Base-by-base conservation (phyloP, 495 filamentous ascomycete species). In the Bacidia gigantensis region DNA sequence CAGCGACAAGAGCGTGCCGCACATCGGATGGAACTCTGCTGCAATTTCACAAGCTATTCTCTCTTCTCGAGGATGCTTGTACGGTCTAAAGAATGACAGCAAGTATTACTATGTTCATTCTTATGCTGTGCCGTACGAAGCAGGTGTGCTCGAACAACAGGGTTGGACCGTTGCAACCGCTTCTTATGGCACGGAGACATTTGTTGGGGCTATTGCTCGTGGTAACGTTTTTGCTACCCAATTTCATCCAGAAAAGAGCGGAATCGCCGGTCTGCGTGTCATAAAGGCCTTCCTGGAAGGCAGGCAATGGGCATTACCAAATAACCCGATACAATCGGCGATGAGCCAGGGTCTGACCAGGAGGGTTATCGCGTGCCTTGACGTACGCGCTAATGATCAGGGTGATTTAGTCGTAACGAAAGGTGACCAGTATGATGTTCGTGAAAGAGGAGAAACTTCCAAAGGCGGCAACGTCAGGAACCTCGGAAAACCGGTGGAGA, bases 41-140 rank as follows among this genome's bases (percentile, higher is more conserved):
- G 76, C 74, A 53, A 73, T 76, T 9, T 69, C 65, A 29, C 71
- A 69, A 38, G 66, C 65, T 0, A 67, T 65, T 25, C 68, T 65
- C 29, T 69, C 71, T 29, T 70, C 72, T 35, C 59, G 62, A 21
- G 60, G 71, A 54, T 76, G 68, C 45, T 72, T 96, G 32, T 95
- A 86, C 63, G 89, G 84, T 40, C 65, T 98, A 46, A 65, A 74
- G 42, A 79, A 85, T 3, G 70, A 70, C 57, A 94, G 86, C 65
- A 96, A 97, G 65, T 98, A 97, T 72, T 98, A 98, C 65, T 98
- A 97, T 60, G 89, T 98, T 29, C 92, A 98, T 67, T 88, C 87
- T 1, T 98, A 94, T 62, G 90, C 89, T 50, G 82, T 82, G 18
- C 83, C 82, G 0, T 89, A 95, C 62, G 66, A 65, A 47, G 68